phyloP scores from a whole-genome alignment of 2,329 filamentous ascomycete genomes.

The Aspergillus oerlinghausenensis region DNA sequence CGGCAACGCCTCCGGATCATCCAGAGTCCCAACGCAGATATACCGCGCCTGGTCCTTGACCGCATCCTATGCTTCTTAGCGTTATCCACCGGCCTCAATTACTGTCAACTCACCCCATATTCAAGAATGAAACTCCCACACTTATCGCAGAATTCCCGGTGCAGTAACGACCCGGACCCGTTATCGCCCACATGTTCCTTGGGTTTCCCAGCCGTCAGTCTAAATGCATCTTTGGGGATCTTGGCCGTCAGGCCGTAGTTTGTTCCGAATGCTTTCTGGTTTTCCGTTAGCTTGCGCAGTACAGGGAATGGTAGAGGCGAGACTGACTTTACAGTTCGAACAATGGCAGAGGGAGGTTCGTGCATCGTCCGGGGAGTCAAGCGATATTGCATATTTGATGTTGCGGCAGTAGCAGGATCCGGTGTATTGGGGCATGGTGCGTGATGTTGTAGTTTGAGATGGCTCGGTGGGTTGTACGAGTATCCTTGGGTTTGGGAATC shows the following conservation, averaged over 20 bases:
- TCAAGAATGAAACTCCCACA: constrained; percentile 52
- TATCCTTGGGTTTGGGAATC: neutral
- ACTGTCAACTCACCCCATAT: constrained; percentile 41
- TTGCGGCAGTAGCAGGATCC: constrained; percentile 48
- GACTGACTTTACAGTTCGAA: constrained; percentile 45
- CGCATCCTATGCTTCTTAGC: constrained; percentile 16
- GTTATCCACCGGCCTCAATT: neutral
- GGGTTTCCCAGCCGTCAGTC: constrained; percentile 36
- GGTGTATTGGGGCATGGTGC: constrained; percentile 26
- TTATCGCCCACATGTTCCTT: constrained; percentile 49
- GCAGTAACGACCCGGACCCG: constrained; percentile 43
- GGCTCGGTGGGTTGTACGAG: neutral
- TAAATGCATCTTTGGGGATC: constrained; percentile 43
- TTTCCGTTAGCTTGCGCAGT: neutral
- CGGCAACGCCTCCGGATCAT: constrained; percentile 46
- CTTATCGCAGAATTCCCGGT: constrained; percentile 50
- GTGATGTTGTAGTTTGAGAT: neutral
- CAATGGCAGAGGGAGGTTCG: constrained; percentile 53
- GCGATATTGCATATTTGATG: constrained; percentile 44
- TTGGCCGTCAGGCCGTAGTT: constrained; percentile 52
- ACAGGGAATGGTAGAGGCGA: too few relatives aligned
- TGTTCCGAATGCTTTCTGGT: constrained; percentile 48
- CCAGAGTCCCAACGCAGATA: constrained; percentile 48
- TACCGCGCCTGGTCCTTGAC: constrained; percentile 36
- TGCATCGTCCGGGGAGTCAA: constrained; percentile 44